Base-by-base conservation (phyloP, 1,284 basidiomycete genomes). In the Coniferiporia sulphurascens region DNA sequence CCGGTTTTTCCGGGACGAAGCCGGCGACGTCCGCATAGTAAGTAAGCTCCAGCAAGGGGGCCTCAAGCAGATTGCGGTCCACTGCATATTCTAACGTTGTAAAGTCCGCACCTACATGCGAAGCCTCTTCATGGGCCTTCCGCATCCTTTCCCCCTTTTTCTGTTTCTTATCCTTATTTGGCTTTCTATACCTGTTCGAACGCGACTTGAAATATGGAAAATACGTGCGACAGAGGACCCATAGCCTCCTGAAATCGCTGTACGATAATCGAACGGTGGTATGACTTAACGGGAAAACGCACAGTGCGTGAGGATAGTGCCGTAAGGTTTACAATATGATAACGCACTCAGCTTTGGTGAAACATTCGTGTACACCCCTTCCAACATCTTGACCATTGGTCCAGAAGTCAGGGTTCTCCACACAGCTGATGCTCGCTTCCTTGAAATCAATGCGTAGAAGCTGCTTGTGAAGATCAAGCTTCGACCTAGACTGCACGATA, bases 21-120 rank as follows among this genome's bases (percentile, higher is more conserved):
- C 89, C 89, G 1, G 82, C 83, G 19, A 82, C 84, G 70, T 97
- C 95, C 6, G 81, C 82, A 65, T 92, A 95, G 71, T 97, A 97
- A 4, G 84, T 82, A 50, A 96, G 68, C 59, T 95, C 91, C 34
- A 97, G 68, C 15, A 77, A 64, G 0, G 85, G 85, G 0, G 91
- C 82, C 62, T 93, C 88, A n/a, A 97, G 70, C 19, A 97, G 77
- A 54, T 85, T 89, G 43, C 87, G 84, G 62, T 93, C 90, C 53
- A 93, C 86, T 21, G 91, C 95, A 71, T 97, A 98, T 70, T 97
- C 93, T 12, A 83, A 64, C 15, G 72, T 73, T 1, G 78, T 71
- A 61, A 83, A 84, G 64, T 86, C 81, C 1, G 72, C 73, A 4
- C 81, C 85, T 17, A 81, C 65, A 4, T 79, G 80, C 1, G 79